These are phyloP conservation scores for Aureobasidium sp. DNA, from an alignment of 2,329 filamentous ascomycete species.

Conservation along the genomic window DNA sequence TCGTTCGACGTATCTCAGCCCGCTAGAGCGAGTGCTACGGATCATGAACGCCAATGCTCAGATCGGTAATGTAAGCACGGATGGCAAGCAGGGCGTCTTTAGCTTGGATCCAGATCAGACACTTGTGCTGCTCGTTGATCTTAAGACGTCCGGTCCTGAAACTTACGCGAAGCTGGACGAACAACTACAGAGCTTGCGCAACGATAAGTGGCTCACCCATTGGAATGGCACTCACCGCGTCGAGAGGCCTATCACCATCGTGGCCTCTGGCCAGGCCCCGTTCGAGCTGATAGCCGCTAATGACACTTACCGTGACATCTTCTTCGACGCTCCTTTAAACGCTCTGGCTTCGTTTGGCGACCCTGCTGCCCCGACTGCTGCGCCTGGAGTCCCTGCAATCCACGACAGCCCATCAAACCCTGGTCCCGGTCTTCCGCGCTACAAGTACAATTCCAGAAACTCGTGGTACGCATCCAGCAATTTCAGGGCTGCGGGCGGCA, in stretches of 20 bases:
- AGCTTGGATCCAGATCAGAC: slow-evolving; percentile 34
- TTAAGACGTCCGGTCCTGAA: slow-evolving; percentile 53
- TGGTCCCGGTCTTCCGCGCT: too few species aligned
- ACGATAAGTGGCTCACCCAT: slow-evolving; percentile 34
- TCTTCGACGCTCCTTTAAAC: too few species aligned
- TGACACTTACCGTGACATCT: too few species aligned
- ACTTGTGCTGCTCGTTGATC: slow-evolving; percentile 59
- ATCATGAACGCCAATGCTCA: slow-evolving; percentile 41
- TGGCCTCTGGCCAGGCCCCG: too few species aligned
- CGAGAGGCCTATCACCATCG: too few species aligned
- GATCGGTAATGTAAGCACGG: slow-evolving; percentile 11
- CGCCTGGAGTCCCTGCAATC: slow-evolving; percentile 21
- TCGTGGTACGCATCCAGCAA: too few species aligned
- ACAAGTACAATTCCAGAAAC: too few species aligned
- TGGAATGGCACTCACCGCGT: too few species aligned
- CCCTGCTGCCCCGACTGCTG: slow-evolving; percentile 7
- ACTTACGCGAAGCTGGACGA: slow-evolving; percentile 48
- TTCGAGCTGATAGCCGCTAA: too few species aligned
- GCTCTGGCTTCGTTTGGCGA: too few species aligned
- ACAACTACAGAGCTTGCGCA: slow-evolving; percentile 53
- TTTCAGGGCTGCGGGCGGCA: slow-evolving; percentile 32
- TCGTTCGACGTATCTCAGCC: slow-evolving; percentile 56
- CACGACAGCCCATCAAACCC: slow-evolving; percentile 34
- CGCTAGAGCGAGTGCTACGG: slow-evolving; percentile 48
- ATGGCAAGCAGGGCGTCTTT: slow-evolving; percentile 42